phyloP scores from a whole-genome alignment of 306 rosid genomes.

The Cicer arietinum region DNA sequence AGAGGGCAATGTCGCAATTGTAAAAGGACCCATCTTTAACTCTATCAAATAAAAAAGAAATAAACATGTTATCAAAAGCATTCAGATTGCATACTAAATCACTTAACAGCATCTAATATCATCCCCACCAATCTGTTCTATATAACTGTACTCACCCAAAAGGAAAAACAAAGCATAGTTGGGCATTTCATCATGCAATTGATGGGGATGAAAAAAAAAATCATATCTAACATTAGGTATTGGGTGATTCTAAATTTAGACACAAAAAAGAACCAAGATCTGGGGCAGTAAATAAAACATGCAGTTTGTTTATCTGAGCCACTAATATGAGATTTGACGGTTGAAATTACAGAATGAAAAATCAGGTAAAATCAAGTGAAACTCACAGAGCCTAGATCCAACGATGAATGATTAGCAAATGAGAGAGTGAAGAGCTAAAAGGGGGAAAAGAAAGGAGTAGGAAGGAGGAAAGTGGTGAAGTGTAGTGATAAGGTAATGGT shows the following conservation, averaged over 20 bases:
- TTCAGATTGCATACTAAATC: constrained; percentile 3
- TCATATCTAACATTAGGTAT: neutral
- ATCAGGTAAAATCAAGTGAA: too few relatives aligned
- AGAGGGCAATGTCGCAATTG: constrained; percentile 49
- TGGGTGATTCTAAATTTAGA: constrained; percentile 14
- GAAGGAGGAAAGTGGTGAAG: neutral
- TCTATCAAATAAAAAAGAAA: neutral
- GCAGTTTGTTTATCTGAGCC: too few relatives aligned
- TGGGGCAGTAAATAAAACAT: too few relatives aligned
- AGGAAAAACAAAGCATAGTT: neutral
- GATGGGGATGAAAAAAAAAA: neutral
- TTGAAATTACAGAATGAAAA: too few relatives aligned
- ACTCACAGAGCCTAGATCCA: neutral
- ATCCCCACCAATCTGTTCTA: constrained; percentile 4
- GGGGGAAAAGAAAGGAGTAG: neutral
- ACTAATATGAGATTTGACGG: too few relatives aligned
- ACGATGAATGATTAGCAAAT: neutral
- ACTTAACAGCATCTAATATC: neutral
- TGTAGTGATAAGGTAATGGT: neutral
- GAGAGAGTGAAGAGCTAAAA: neutral
- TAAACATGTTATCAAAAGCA: constrained; percentile 12
- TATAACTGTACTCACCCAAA: neutral
- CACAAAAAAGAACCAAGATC: too few relatives aligned
- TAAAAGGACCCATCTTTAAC: constrained; percentile 59
- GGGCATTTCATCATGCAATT: constrained; percentile 29